Evolutionary conservation across 2,329 filamentous ascomycete species (phyloP), one percentile per base, ranked within the genome.

Genomic region (Stemphylium vesicarium): DNA sequence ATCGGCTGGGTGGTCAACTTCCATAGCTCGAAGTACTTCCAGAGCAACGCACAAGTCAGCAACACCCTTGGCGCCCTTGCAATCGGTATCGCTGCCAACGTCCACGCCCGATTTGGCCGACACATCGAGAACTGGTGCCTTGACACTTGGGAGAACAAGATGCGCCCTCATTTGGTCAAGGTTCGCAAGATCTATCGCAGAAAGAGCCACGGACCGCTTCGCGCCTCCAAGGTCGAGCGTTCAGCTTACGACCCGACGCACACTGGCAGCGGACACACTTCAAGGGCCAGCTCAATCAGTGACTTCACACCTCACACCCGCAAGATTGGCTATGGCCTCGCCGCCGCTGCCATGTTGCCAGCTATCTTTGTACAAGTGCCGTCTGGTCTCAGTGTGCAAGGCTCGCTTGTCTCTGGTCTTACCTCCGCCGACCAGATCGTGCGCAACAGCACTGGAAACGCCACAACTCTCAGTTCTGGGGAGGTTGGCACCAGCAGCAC

Each of bases 271-370:
- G 49, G 53, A 2, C 60, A 60, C 13, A 57, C 53, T n/a, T 68
- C 64, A 9, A 51, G 60, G n/a, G 57, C 65, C 7, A 64, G 57
- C 50, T 67, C 66, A 6, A 52, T 68, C 38, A 62, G 59, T 50
- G 64, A 67, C 15, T 69, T 68, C 29, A 65, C 69, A 5, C 71
- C 74, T 1, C 63, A 68, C 26, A 59, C 60, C 0, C 73, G 74
- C 20, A 75, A 75, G 35, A 74, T 77, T 5, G 86, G 88, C 11
- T 92, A 93, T 71, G 90, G 89, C 1, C 84, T 96, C 2, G 92
- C 92, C 0, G 92, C 92, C 0, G 91, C 91, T 0, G 89, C 90
- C 1, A 91, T 96, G 81, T 78, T 96, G 9, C 92, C 92, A 0
- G 92, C 89, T 4, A 96, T 96, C 60, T 96, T 96, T 59, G 84